A percentile compares a stretch with the other conserved stretches of the same genome.
These are phyloP conservation scores for Xylaria venustula DNA, from an alignment of 495 filamentous ascomycete species.

Conservation along the genomic window DNA sequence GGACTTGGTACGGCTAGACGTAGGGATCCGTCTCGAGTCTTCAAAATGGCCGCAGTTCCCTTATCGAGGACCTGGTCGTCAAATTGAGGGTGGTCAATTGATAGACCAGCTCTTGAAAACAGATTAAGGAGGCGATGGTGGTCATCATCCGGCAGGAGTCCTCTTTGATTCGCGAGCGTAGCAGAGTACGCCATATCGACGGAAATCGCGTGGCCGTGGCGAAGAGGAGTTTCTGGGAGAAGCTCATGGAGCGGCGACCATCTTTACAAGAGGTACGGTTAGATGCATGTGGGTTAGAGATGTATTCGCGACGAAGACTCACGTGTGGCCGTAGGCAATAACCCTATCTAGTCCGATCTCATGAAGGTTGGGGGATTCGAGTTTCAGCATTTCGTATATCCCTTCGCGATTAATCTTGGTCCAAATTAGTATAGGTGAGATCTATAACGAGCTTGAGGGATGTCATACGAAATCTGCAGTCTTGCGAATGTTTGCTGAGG, in stretches of 20 bases:
- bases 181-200: conserved; percentile 69
- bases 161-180: conserved; percentile 54
- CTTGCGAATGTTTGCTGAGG: conserved; percentile 42
- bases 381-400: conserved; percentile 62
- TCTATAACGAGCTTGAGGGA: not conserved
- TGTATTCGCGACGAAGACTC: conserved; percentile 14
- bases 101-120: conserved; percentile 61
- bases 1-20: conserved; percentile 58
- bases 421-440: not conserved
- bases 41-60: conserved; percentile 60
- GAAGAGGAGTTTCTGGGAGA: conserved; percentile 56
- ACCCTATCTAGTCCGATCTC: conserved; percentile 63
- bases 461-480: conserved; percentile 48
- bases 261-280: conserved; percentile 17
- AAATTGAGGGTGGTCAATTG: conserved; percentile 62
- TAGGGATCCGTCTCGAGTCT: conserved; percentile 60
- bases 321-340: conserved; percentile 68
- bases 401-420: conserved; percentile 54
- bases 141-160: conserved; percentile 50
- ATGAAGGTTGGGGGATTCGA: conserved; percentile 63
- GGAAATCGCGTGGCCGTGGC: conserved; percentile 65
- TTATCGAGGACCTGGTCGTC: conserved; percentile 57
- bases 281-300: not conserved
- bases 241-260: conserved; percentile 66
- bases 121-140: conserved; percentile 54